phyloP scores from a whole-genome alignment of 306 rosid genomes.

The Crotalaria pallida region DNA sequence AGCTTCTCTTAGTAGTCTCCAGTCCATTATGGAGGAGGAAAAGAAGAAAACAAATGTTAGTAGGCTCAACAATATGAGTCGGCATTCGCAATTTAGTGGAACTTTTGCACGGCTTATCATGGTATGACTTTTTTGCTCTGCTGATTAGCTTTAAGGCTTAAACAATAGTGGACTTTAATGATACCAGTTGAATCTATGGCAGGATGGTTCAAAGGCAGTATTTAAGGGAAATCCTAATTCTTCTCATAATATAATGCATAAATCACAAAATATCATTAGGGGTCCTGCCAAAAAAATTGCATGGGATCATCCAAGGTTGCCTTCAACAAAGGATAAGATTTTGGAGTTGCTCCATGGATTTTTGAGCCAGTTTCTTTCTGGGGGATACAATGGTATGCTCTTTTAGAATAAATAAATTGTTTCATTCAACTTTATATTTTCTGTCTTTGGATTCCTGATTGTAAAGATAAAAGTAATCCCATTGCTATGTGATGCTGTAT shows the following conservation, averaged over 20 bases:
- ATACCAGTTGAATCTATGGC: conserved; percentile 25
- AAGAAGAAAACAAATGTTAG: conserved; percentile 49
- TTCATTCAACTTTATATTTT: neutral
- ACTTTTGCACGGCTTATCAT: conserved; percentile 69
- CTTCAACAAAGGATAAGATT: conserved; percentile 56
- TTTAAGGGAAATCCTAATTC: conserved; percentile 73
- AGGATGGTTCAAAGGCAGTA: conserved; percentile 93
- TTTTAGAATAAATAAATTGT: neutral
- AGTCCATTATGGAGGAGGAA: conserved; percentile 74
- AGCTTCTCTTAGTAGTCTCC: conserved; percentile 59
- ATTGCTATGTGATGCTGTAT: conserved; percentile 20
- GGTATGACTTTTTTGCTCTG: conserved; percentile 44
- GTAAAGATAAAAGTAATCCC: conserved; percentile 20
- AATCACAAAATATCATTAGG: conserved; percentile 48
- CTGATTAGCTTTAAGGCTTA: conserved; percentile 14
- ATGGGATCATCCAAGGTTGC: conserved; percentile 78
- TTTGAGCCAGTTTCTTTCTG: conserved; percentile 66
- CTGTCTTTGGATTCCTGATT: neutral
- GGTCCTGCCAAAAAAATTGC: conserved; percentile 77
- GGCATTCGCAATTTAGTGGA: conserved; percentile 79
- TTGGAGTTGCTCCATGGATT: conserved; percentile 76
- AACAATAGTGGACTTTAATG: conserved; percentile 16
- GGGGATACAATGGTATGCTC: conserved; percentile 72
- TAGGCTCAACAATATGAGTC: conserved; percentile 42
- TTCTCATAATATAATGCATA: conserved; percentile 44